phyloP scores from a whole-genome alignment of 176 grass and related monocot genomes.

The Pontederia paniculata region DNA sequence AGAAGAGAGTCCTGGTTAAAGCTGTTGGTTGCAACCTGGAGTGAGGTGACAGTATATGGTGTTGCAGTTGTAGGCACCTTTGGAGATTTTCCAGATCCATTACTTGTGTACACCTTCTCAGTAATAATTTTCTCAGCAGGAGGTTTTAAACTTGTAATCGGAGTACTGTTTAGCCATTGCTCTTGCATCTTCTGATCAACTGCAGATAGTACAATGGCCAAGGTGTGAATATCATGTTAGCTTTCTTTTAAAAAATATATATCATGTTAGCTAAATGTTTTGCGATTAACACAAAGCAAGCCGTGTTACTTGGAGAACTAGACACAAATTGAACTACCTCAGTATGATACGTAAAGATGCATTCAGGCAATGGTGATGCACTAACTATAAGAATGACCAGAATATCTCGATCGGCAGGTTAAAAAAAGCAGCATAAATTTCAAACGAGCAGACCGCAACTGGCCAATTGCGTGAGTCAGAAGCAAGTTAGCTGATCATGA shows the following conservation, averaged over 20 bases:
- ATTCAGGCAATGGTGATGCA: too few relatives aligned
- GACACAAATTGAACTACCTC: too few relatives aligned
- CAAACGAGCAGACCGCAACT: too few relatives aligned
- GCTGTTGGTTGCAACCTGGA: constrained; percentile 90
- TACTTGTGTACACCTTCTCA: constrained; percentile 60
- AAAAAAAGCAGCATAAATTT: too few relatives aligned
- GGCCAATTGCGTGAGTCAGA: too few relatives aligned
- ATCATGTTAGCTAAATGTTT: too few relatives aligned
- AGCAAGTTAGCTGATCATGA: too few relatives aligned
- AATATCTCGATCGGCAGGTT: too few relatives aligned
- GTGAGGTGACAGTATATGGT: constrained; percentile 77
- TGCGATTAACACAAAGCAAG: too few relatives aligned
- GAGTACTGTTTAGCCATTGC: constrained; percentile 37
- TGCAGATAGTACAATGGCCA: constrained; percentile 39
- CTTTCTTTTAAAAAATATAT: not conserved
- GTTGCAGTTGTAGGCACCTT: constrained; percentile 56
- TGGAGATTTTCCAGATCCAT: constrained; percentile 43
- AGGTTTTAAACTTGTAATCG: constrained; percentile 29
- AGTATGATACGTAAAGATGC: too few relatives aligned
- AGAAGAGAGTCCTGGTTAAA: constrained; percentile 96
- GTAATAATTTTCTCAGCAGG: constrained; percentile 57
- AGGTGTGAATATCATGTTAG: not conserved
- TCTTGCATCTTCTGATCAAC: constrained; percentile 51
- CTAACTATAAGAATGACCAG: too few relatives aligned
- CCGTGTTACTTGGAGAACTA: too few relatives aligned